Evolutionary conservation across 139 green algal genomes (phyloP).

Genomic region (Chlamydomonas sp.): DNA sequence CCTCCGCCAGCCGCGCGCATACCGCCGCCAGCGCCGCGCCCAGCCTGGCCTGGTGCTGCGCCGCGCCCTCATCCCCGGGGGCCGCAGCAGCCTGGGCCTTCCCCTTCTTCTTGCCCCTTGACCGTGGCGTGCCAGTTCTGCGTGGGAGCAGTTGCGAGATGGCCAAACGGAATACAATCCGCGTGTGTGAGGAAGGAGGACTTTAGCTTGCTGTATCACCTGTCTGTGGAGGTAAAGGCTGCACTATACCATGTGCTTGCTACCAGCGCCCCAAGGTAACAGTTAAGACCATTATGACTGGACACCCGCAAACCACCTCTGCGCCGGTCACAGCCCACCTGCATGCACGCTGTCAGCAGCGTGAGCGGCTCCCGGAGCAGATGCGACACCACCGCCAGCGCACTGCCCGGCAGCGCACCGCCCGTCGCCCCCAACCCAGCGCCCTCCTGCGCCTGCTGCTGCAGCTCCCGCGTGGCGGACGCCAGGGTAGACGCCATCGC

Average conservation of each 20-base stretch:
- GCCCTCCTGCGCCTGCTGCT: background rate
- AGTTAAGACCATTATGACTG: too few relatives aligned
- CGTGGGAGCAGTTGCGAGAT: too few relatives aligned
- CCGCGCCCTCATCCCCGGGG: too few relatives aligned
- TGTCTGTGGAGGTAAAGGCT: background rate
- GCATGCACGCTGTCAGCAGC: background rate
- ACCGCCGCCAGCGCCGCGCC: too few relatives aligned
- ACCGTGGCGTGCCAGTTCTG: too few relatives aligned
- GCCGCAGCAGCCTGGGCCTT: too few relatives aligned
- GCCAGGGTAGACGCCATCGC: too few relatives aligned
- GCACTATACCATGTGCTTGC: too few relatives aligned
- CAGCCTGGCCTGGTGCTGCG: too few relatives aligned
- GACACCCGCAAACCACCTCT: background rate
- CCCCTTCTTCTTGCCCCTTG: too few relatives aligned
- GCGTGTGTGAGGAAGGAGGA: background rate
- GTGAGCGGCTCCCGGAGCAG: constrained; percentile 18
- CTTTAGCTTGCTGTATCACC: background rate
- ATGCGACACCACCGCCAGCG: background rate
- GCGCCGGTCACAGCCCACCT: background rate
- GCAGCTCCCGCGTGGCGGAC: background rate
- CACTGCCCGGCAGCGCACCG: constrained; percentile 15
- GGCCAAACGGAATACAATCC: background rate
- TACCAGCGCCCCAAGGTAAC: too few relatives aligned
- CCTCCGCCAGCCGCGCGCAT: too few relatives aligned
- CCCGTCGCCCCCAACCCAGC: background rate